Conservation (phyloP, 2,329 filamentous ascomycete species). For the Fusarium tuaranense region DNA sequence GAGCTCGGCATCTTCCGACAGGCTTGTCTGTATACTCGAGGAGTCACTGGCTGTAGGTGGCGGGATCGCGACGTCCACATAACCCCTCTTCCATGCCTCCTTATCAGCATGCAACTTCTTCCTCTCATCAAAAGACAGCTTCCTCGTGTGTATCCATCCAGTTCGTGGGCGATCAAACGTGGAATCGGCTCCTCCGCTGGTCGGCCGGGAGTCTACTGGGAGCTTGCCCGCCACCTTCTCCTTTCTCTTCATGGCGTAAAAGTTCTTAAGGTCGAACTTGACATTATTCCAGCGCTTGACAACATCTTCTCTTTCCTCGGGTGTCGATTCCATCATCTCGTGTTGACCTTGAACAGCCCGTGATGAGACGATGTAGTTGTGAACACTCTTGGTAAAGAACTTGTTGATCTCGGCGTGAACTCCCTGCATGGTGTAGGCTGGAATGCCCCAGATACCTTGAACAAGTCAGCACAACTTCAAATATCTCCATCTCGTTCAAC, state of each 20-base stretch:
- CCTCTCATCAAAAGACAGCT: slow-evolving; percentile 62
- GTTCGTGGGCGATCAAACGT: slow-evolving; percentile 50
- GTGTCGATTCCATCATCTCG: slow-evolving; percentile 67
- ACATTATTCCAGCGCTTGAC: slow-evolving; percentile 73
- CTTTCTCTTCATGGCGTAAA: slow-evolving; percentile 65
- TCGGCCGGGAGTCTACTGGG: slow-evolving; percentile 35
- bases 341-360: slow-evolving; percentile 80
- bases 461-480: neutral
- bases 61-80: slow-evolving; percentile 32
- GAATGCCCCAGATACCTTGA: slow-evolving; percentile 74
- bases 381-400: slow-evolving; percentile 75
- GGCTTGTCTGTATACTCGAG: slow-evolving; percentile 17
- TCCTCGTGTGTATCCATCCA: slow-evolving; percentile 62
- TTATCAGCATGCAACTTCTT: slow-evolving; percentile 63
- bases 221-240: slow-evolving; percentile 54
- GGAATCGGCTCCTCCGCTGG: slow-evolving; percentile 24
- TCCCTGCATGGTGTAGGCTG: slow-evolving; percentile 86
- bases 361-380: slow-evolving; percentile 84
- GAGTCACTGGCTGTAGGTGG: slow-evolving; percentile 23
- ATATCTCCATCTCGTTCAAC: slow-evolving; percentile 37
- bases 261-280: slow-evolving; percentile 70
- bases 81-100: slow-evolving; percentile 54
- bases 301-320: slow-evolving; percentile 73
- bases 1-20: slow-evolving; percentile 68
- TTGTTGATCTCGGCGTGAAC: slow-evolving; percentile 82